A percentile compares a stretch with the other conserved stretches of the same genome.
These are phyloP conservation scores for Neofusicoccum ribis DNA, from an alignment of 2,329 filamentous ascomycete genomes.

Conservation along the genomic window DNA sequence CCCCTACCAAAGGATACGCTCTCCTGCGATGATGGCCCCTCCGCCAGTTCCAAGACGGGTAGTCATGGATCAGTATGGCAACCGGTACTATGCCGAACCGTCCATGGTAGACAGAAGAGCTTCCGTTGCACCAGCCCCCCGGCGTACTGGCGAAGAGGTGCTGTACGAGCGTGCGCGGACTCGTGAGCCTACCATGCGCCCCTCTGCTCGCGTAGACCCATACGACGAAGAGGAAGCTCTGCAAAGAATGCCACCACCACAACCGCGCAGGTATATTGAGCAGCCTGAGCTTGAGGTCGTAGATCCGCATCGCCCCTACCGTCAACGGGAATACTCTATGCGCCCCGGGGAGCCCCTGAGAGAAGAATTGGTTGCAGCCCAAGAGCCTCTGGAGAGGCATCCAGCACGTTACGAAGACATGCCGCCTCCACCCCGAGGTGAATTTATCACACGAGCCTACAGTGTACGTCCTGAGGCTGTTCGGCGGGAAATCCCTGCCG, in stretches of 20 bases:
- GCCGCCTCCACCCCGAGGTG: slow-evolving; percentile 32
- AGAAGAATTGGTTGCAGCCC: slow-evolving; percentile 15
- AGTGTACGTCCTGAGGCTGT: slow-evolving; percentile 41
- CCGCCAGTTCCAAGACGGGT: slow-evolving; percentile 62
- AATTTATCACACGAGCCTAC: slow-evolving; percentile 37
- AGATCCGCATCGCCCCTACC: slow-evolving; percentile 54
- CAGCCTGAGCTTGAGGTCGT: slow-evolving; percentile 59
- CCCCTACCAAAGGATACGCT: slow-evolving; percentile 40
- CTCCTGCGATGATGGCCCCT: slow-evolving; percentile 43
- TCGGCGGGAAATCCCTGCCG: slow-evolving; percentile 35
- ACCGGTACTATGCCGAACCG: slow-evolving; percentile 68
- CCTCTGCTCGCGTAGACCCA: slow-evolving; percentile 52
- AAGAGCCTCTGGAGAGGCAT: slow-evolving; percentile 30
- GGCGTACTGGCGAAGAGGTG: slow-evolving; percentile 55
- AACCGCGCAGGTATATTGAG: slow-evolving; percentile 54
- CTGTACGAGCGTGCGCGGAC: slow-evolving; percentile 66
- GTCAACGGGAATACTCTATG: slow-evolving; percentile 59
- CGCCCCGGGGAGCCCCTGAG: slow-evolving; percentile 43
- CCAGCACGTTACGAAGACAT: slow-evolving; percentile 39
- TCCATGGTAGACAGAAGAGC: slow-evolving; percentile 10
- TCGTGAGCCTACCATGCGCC: slow-evolving; percentile 53
- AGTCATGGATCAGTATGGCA: slow-evolving; percentile 79
- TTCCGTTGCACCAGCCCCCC: slow-evolving; percentile 54
- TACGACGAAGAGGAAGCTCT: slow-evolving; percentile 36
- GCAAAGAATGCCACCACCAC: slow-evolving; percentile 49